Conservation (phyloP, 2,329 filamentous ascomycete species). For the Didymosphaeria variabile region DNA sequence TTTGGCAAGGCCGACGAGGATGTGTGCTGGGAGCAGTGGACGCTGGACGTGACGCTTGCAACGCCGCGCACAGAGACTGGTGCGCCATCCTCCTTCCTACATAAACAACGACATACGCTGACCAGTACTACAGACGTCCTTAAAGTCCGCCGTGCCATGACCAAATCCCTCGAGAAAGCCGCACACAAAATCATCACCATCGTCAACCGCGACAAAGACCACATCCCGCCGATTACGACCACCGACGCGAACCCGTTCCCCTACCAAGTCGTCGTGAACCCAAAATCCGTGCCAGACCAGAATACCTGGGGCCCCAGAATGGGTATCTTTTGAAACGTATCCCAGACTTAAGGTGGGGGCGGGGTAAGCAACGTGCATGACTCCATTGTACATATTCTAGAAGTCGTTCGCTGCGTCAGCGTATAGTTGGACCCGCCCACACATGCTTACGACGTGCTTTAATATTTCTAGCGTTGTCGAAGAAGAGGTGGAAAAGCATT, state of each 20-base stretch:
- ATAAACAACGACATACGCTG: neutral
- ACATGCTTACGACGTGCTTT: neutral
- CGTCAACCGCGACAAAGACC: slow-evolving; percentile 89
- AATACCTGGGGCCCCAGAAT: slow-evolving; percentile 79
- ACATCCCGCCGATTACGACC: slow-evolving; percentile 96
- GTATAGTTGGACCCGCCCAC: neutral
- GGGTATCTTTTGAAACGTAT: slow-evolving; percentile 56
- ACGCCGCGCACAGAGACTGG: slow-evolving; percentile 88
- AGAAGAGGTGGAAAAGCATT: slow-evolving; percentile 4
- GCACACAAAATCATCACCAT: slow-evolving; percentile 89
- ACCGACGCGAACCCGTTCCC: slow-evolving; percentile 93
- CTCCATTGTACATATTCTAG: slow-evolving; percentile 22
- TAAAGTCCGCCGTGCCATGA: slow-evolving; percentile 91
- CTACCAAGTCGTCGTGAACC: slow-evolving; percentile 90
- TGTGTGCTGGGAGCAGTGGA: slow-evolving; percentile 97
- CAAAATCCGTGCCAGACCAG: slow-evolving; percentile 67
- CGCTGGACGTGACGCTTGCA: slow-evolving; percentile 89
- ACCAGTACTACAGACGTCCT: slow-evolving; percentile 70
- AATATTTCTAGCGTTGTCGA: neutral
- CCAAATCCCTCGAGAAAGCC: slow-evolving; percentile 84
- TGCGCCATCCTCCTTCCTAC: slow-evolving; percentile 54
- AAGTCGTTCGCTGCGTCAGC: slow-evolving; percentile 14
- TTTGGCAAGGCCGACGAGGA: slow-evolving; percentile 86
- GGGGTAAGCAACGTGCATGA: slow-evolving; percentile 13
- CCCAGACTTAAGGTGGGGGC: slow-evolving; percentile 5